Percentiles rank a stretch among this genome's conserved stretches.
These are phyloP conservation scores for Xylaria telfairii DNA, from an alignment of 495 filamentous ascomycete species.

Conservation along the genomic window DNA sequence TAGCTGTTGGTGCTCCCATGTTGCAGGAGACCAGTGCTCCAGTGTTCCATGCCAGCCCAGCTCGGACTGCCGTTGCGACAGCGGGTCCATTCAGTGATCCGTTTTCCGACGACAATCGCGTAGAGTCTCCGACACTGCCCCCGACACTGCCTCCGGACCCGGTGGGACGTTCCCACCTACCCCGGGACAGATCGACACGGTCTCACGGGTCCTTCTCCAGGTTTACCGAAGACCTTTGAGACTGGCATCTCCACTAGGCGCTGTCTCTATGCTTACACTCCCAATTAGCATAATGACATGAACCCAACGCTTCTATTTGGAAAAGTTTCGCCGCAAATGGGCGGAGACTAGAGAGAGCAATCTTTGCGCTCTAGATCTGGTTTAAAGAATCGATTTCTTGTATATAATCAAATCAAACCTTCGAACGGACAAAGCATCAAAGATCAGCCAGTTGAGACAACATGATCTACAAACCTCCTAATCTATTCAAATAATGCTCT, in stretches of 20 bases:
- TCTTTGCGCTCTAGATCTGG: conserved; percentile 10
- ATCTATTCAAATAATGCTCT: conserved; percentile 10
- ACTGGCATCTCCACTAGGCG: conserved; percentile 24
- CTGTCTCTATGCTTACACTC: conserved; percentile 28
- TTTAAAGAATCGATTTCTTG: conserved; percentile 20
- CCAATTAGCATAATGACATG: not conserved
- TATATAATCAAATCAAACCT: conserved; percentile 23
- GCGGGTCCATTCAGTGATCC: conserved; percentile 45
- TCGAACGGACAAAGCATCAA: conserved; percentile 10
- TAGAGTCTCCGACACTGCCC: conserved; percentile 26
- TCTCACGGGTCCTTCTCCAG: conserved; percentile 50
- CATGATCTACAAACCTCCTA: conserved; percentile 14
- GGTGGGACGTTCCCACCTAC: conserved; percentile 52
- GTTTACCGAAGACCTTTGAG: conserved; percentile 61
- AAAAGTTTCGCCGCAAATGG: conserved; percentile 10
- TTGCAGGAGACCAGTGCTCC: conserved; percentile 53
- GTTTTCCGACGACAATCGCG: conserved; percentile 40
- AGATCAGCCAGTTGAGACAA: conserved; percentile 21
- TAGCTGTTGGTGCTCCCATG: conserved; percentile 53
- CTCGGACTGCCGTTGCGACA: conserved; percentile 50
- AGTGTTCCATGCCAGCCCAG: conserved; percentile 52
- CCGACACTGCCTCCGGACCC: conserved; percentile 41
- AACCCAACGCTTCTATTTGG: not conserved
- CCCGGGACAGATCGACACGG: conserved; percentile 50
- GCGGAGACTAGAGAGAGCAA: not conserved